phyloP scores from a whole-genome alignment of 306 rosid species.

The Fragaria iinumae region DNA sequence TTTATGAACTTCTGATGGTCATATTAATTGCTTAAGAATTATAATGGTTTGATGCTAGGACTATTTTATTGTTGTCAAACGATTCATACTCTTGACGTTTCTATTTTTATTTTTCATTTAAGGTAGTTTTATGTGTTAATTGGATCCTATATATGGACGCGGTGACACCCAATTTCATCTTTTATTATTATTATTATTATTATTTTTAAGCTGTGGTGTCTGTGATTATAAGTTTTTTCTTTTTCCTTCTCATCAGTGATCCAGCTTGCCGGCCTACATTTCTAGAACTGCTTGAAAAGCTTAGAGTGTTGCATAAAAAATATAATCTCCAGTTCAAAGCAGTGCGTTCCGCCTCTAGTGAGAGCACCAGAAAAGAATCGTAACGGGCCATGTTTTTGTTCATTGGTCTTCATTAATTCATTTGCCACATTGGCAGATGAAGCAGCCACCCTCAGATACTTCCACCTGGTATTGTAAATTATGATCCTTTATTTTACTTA shows the following conservation, averaged over 20 bases:
- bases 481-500: neutral
- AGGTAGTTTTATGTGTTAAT: neutral
- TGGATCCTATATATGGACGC: neutral
- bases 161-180: neutral
- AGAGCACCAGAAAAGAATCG: constrained; percentile 56
- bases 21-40: neutral
- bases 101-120: neutral
- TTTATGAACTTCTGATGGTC: neutral
- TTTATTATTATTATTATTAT: too few species aligned
- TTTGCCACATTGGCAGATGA: constrained; percentile 18
- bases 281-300: constrained; percentile 69
- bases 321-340: constrained; percentile 72
- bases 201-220: neutral
- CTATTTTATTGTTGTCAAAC: neutral
- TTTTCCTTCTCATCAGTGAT: constrained; percentile 49
- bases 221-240: neutral
- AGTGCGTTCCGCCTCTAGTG: constrained; percentile 53
- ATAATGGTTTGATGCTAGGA: neutral
- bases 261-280: constrained; percentile 82
- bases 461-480: neutral
- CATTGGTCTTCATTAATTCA: constrained; percentile 13
- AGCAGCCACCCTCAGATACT: neutral
- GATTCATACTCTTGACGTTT: neutral
- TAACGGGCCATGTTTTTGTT: constrained; percentile 24
- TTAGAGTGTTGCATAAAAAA: constrained; percentile 63